Evolutionary conservation across 345 rosid genomes (phyloP), one percentile per base, ranked within the genome.

Genomic region (Clarkia xantiana): DNA sequence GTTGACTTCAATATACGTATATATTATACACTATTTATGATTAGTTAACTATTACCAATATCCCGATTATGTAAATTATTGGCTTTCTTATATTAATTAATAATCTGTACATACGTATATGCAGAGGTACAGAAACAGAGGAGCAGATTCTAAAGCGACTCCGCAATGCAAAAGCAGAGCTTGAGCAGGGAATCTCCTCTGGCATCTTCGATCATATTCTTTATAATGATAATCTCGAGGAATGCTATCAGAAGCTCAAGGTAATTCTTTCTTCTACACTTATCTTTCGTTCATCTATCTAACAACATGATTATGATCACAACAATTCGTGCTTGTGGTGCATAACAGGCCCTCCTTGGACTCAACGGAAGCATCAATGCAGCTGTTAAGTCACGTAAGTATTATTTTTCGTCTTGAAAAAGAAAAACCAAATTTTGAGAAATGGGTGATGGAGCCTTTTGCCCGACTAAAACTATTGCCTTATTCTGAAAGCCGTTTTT

Each of bases 101-200:
- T 23, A 23, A 23, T 23, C 29, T 23, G 6, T 23, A 23, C 29
- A 48, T 56, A 29, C 45, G 17, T 50, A 34, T 51, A 45, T 61
- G 63, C 77, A 91, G 98, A 67, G 84, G 90, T 36, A 86, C 98
- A 0, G 98, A 91, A 64, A 67, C 85, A 51, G 87, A 86, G 73
- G 98, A 70, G 45, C 96, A 91, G 66, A 68, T 91, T 22, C 74
- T 58, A 14, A 81, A 81, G 74, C 80, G 96, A 56, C 87, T 91
- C 10, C 46, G 55, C 57, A 91, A 84, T 51, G 96, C 98, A 22
- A 16, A 63, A 49, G 80, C 73, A 13, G 98, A 91, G 77, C 83
- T 91, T 47, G 67, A 74, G 58, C 81, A 89, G 14, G 96, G 96
- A 48, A 41, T 67, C 20, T 76, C 79, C 2, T 70, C 95, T 0